Evolutionary conservation across 2,329 filamentous ascomycete species (phyloP).

Genomic region (Hypomyces rosellus): DNA sequence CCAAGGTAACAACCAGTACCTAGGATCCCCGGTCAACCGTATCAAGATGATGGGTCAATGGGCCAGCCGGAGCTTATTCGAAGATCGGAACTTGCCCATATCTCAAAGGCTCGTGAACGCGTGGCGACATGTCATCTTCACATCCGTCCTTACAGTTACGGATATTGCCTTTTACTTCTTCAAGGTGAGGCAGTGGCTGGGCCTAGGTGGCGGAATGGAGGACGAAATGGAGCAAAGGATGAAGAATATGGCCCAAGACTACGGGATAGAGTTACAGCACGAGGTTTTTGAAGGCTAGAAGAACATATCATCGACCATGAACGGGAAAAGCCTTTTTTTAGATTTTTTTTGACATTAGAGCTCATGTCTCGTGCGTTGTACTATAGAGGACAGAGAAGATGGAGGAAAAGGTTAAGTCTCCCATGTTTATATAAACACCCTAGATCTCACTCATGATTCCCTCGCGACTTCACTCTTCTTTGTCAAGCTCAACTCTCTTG

Average conservation of each 20-base stretch:
- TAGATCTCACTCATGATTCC: no score
- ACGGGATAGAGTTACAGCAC: conserved; percentile 86
- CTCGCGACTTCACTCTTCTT: no score
- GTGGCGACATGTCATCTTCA: conserved; percentile 76
- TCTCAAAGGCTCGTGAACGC: conserved; percentile 61
- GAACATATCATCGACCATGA: no score
- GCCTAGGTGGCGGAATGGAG: conserved; percentile 79
- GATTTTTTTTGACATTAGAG: no score
- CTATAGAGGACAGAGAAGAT: no score
- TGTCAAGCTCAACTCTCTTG: no score
- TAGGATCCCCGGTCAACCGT: conserved; percentile 83
- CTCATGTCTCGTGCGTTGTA: not conserved
- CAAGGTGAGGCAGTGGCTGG: conserved; percentile 69
- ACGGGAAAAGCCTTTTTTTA: no score
- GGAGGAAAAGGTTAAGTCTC: no score
- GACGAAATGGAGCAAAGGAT: conserved; percentile 87
- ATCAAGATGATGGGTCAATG: conserved; percentile 91
- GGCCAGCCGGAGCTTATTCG: conserved; percentile 78
- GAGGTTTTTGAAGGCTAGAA: conserved; percentile 75
- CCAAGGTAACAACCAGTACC: conserved; percentile 85
- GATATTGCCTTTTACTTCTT: conserved; percentile 81
- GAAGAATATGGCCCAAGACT: conserved; percentile 81
- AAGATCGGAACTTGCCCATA: conserved; percentile 60
- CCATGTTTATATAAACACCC: no score
- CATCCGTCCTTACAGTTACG: conserved; percentile 64